Evolutionary conservation across 2,329 filamentous ascomycete species (phyloP), one percentile per base, ranked within the genome.

Genomic region (Colletotrichum trifolii): DNA sequence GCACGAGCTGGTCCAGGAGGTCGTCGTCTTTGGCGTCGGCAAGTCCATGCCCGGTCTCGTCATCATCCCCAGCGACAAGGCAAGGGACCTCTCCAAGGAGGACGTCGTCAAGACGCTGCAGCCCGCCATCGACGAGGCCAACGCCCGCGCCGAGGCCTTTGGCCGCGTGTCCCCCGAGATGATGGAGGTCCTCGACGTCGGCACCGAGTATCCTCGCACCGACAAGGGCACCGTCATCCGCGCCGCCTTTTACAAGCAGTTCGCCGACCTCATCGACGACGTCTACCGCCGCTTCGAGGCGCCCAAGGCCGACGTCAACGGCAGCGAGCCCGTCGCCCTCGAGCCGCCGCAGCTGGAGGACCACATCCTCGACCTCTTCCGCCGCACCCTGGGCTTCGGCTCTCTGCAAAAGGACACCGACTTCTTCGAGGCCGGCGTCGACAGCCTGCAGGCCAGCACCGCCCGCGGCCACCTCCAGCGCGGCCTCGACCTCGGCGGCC

Each of bases 21-120:
- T 83, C 0, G 77, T 88, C 3, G 81, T 88, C 0, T 88, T 89
- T 66, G 87, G 87, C 0, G 79, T 82, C 1, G 85, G 82, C 8
- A 81, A 79, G 52, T 77, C 81, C 1, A 77, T 83, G 35, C 84
- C 85, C 0, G 87, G 87, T 2, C 69, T 88, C 10, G 69, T 89
- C 10, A 75, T 89, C 11, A 75, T 89, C 25, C 81, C 83, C 34
- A 78, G 80, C 11, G 79, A 83, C n/a, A 74, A 75, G 2, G 80
- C 80, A 0, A 71, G 72, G 0, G 68, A 77, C 0, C 72, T 85
- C 50, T 71, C 78, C 0, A 76, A 83, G 3, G 73, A 80, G 0
- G 79, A 86, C 9, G 77, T 84, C 17, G 70, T 88, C 0, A 74
- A 83, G 1, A 68, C 71, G 0, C 78, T 89, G 1, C 83, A 80